Percentiles rank a stretch among this genome's conserved stretches.
Conservation (phyloP, 495 filamentous ascomycete genomes). For the Penicillium steckii region DNA sequence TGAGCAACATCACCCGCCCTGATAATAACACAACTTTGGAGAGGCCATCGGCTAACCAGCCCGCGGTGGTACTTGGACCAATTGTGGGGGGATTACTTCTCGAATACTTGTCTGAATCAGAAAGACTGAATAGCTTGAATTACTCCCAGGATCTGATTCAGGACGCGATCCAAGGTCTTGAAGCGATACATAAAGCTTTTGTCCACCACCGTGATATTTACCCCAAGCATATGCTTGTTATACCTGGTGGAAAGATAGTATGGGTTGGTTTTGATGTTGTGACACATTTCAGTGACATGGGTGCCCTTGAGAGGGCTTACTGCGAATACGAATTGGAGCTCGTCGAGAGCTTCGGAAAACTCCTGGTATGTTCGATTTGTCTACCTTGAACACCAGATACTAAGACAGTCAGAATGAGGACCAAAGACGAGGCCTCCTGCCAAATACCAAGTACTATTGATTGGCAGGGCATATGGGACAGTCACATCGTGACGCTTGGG, state of each 20-base stretch:
- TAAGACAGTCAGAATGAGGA: no score
- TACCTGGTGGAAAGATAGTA: conserved; percentile 15
- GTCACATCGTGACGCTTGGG: no score
- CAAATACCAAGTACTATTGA: no score
- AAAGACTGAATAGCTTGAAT: neutral
- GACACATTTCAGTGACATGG: conserved; percentile 15
- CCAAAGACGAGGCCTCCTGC: no score
- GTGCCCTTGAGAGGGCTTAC: conserved; percentile 2
- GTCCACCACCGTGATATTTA: conserved; percentile 15
- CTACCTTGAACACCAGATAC: no score
- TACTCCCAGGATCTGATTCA: neutral
- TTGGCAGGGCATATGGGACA: no score
- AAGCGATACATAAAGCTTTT: neutral
- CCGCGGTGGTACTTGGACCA: no score
- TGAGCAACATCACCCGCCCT: no score
- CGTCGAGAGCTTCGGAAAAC: neutral
- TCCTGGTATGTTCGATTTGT: no score
- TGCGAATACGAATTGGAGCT: neutral
- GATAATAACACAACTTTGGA: no score
- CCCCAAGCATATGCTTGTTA: conserved; percentile 23
- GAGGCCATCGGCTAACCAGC: no score
- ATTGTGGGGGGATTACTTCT: no score
- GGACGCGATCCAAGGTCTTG: neutral
- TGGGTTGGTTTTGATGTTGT: conserved; percentile 32
- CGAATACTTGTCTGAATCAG: neutral